Base-by-base conservation (phyloP, 192 early-diverging fungal species). In the Coemansia nantahalensis region DNA sequence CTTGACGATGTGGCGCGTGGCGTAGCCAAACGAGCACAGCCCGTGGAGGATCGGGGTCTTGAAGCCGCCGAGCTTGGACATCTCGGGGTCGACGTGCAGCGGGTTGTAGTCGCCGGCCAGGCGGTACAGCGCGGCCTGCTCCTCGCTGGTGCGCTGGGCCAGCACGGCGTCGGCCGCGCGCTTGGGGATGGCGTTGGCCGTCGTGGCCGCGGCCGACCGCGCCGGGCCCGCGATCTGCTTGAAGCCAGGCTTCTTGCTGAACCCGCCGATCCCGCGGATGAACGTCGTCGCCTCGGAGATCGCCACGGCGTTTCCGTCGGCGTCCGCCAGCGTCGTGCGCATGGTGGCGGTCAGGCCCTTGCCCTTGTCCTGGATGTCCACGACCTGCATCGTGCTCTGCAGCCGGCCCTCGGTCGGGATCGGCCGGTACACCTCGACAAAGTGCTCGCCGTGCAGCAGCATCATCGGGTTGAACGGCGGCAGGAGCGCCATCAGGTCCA, bases 391-490 rank as follows among this genome's bases (percentile, higher is more conserved):
- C 18, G 77, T 85, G 51, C 88, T 86, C 47, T 76, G 81, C 34
- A 99, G 80, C 34, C 72, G 87, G 39, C 90, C 94, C 44, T 80
- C 75, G 46, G 90, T 89, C 26, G 94, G 94, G 24, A 97, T 80
- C 21, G 90, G 86, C 42, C 88, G 86, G 58, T 91, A 80, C 57
- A 97, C 57, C 57, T 89, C 86, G 43, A 95, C 73, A 79, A 87
- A 98, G 80, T 99, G 97, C 80, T 99, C 95, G 61, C 94, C 95
- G 77, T 99, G 97, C 42, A 99, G 81, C 48, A 99, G 83, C 90
- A 95, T 92, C 92, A 95, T 95, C 64, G 85, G 86, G 63, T 88
- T 89, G 70, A 87, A 89, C 34, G 84, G 44, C 8, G 86, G 84
- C 49, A 90, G 24, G 36, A 78, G 80, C 44, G 80, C 68, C 22